Percentiles rank a stretch among this genome's conserved stretches.
Evolutionary conservation across 2,329 filamentous ascomycete genomes (phyloP).

Genomic region (Colletotrichum australisinense): DNA sequence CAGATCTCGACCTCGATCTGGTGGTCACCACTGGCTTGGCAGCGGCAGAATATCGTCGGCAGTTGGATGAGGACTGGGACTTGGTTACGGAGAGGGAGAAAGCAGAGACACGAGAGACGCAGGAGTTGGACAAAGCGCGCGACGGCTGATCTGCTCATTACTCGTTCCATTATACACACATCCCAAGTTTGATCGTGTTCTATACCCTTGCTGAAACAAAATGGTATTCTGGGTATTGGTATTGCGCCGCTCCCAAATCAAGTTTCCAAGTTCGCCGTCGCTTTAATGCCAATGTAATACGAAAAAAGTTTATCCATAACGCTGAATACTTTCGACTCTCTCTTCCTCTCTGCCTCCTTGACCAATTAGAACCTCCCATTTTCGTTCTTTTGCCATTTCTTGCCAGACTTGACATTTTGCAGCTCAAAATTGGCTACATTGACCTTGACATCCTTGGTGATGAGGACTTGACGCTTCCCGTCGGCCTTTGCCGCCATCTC

Average conservation of each 20-base stretch:
- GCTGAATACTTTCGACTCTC: background rate
- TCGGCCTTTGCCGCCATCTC: conserved; percentile 27
- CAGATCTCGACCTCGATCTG: conserved; percentile 32
- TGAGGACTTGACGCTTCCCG: conserved; percentile 24
- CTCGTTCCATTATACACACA: background rate
- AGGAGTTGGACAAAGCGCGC: background rate
- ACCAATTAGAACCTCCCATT: background rate
- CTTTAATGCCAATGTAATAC: conserved; percentile 3
- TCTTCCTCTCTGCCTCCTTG: background rate
- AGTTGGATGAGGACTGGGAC: conserved; percentile 28
- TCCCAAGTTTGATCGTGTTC: background rate
- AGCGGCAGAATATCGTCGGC: conserved; percentile 32
- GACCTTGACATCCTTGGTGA: background rate
- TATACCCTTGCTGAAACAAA: conserved; percentile 22
- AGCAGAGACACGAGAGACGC: background rate
- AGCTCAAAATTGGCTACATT: conserved; percentile 5
- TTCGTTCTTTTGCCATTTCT: conserved; percentile 10
- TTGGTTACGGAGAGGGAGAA: background rate
- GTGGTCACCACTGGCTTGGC: conserved; percentile 33
- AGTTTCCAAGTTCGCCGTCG: background rate
- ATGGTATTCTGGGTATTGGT: background rate
- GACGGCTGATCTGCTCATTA: conserved; percentile 9
- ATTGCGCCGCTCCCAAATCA: background rate
- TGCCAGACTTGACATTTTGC: conserved; percentile 1
- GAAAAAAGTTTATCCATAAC: background rate